Evolutionary conservation across 2,329 filamentous ascomycete species (phyloP).

Genomic region (Nothophoma quercina): DNA sequence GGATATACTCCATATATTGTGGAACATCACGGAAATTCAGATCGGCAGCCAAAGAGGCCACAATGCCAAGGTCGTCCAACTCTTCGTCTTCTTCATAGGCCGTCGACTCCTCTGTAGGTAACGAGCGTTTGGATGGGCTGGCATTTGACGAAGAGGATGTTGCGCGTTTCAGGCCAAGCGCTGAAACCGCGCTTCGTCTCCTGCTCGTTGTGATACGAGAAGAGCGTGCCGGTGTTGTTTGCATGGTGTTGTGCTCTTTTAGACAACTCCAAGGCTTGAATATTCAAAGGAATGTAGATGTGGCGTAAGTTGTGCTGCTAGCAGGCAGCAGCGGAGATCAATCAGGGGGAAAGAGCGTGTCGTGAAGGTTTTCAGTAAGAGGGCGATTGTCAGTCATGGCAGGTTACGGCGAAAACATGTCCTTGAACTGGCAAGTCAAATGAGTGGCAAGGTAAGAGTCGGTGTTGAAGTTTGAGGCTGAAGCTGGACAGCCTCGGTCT

Average conservation of each 20-base stretch:
- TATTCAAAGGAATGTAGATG: neutral
- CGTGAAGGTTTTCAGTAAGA: neutral
- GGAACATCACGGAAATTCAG: slow-evolving; percentile 67
- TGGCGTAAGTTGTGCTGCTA: neutral
- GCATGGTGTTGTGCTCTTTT: slow-evolving; percentile 30
- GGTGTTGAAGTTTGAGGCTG: slow-evolving; percentile 20
- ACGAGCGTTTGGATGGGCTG: slow-evolving; percentile 46
- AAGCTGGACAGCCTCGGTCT: slow-evolving; percentile 17
- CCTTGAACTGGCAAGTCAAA: slow-evolving; percentile 33
- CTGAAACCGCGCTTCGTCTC: slow-evolving; percentile 32
- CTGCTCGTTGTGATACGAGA: slow-evolving; percentile 41
- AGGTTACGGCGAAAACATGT: slow-evolving; percentile 22
- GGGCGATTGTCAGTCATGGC: slow-evolving; percentile 23
- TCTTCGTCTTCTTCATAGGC: slow-evolving; percentile 48
- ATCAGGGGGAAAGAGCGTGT: slow-evolving; percentile 1
- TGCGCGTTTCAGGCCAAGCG: slow-evolving; percentile 40
- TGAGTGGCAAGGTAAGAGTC: slow-evolving; percentile 19
- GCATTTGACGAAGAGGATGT: slow-evolving; percentile 49
- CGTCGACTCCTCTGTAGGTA: slow-evolving; percentile 33
- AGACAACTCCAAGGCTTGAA: too few species aligned
- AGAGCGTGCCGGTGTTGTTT: slow-evolving; percentile 40
- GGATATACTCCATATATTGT: slow-evolving; percentile 70
- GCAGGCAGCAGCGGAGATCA: slow-evolving; percentile 1
- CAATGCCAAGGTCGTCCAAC: slow-evolving; percentile 68
- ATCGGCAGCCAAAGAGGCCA: slow-evolving; percentile 63